A percentile compares a stretch with the other conserved stretches of the same genome.
Conservation (phyloP, 73 alveolate genomes). For the Tetrahymena borealis region DNA sequence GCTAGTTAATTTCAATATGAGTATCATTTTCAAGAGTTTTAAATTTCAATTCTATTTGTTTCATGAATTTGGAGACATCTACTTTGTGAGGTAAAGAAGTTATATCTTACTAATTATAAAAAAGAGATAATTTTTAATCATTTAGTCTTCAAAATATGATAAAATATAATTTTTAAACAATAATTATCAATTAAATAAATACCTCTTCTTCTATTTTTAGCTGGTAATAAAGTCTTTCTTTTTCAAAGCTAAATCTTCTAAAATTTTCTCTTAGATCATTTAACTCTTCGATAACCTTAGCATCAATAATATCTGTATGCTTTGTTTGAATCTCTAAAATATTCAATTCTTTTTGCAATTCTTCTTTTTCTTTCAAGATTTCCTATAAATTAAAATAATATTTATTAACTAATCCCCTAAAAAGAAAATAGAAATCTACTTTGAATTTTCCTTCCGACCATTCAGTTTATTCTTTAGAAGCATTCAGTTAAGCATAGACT, state of each 20-base stretch:
- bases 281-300: neutral
- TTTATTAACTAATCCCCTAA: neutral
- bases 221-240: neutral
- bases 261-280: neutral
- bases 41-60: neutral
- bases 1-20: neutral
- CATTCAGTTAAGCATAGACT: neutral
- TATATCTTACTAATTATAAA: neutral
- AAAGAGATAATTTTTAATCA: no score
- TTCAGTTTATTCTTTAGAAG: neutral
- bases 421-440: neutral
- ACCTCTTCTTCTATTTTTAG: neutral
- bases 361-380: neutral
- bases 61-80: neutral
- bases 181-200: neutral
- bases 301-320: neutral
- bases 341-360: neutral
- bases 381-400: neutral
- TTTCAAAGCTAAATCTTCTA: neutral
- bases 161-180: neutral
- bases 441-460: neutral
- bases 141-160: neutral
- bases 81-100: neutral
- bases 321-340: neutral
- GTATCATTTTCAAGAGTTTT: neutral